These are phyloP conservation scores for Halophytophthora polymorphica DNA, from an alignment of 352 stramenopile genomes.

Conservation along the genomic window DNA sequence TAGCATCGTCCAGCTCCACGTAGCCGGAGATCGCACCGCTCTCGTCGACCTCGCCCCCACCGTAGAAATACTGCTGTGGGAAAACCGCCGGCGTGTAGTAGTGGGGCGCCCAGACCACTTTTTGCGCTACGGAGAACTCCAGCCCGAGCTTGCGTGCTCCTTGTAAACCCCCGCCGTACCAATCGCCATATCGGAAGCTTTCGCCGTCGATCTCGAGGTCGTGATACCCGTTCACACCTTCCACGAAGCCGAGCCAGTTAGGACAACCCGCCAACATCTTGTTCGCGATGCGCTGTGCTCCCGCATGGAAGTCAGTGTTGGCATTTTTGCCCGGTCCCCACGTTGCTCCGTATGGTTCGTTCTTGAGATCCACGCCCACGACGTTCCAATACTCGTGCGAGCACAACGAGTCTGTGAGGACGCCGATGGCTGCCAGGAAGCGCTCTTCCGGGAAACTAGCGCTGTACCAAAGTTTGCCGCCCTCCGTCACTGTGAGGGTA, in stretches of 20 bases:
- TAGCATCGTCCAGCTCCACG: conserved; percentile 48
- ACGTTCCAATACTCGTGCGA: conserved; percentile 71
- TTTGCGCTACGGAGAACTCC: conserved; percentile 39
- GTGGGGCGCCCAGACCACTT: conserved; percentile 68
- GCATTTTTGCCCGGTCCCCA: conserved; percentile 38
- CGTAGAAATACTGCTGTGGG: conserved; percentile 53
- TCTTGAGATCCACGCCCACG: conserved; percentile 71
- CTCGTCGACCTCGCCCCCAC: conserved; percentile 23
- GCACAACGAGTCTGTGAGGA: conserved; percentile 42
- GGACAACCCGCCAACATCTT: conserved; percentile 55
- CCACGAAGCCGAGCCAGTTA: conserved; percentile 62
- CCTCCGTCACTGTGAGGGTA: conserved; percentile 27
- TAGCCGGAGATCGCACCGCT: conserved; percentile 28
- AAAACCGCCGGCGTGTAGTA: conserved; percentile 64
- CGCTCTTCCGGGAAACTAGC: conserved; percentile 29
- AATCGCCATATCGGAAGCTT: conserved; percentile 49
- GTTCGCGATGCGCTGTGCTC: conserved; percentile 43
- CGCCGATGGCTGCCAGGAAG: conserved; percentile 43
- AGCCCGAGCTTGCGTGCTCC: conserved; percentile 28
- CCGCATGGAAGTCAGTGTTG: conserved; percentile 35
- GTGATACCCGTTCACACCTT: conserved; percentile 45
- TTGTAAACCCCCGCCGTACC: conserved; percentile 49
- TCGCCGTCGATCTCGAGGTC: conserved; percentile 34
- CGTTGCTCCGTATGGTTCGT: conserved; percentile 43
- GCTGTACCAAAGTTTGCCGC: conserved; percentile 41